These are phyloP conservation scores for Decorospora gaudefroyi DNA, from an alignment of 2,329 filamentous ascomycete genomes.

Conservation along the genomic window DNA sequence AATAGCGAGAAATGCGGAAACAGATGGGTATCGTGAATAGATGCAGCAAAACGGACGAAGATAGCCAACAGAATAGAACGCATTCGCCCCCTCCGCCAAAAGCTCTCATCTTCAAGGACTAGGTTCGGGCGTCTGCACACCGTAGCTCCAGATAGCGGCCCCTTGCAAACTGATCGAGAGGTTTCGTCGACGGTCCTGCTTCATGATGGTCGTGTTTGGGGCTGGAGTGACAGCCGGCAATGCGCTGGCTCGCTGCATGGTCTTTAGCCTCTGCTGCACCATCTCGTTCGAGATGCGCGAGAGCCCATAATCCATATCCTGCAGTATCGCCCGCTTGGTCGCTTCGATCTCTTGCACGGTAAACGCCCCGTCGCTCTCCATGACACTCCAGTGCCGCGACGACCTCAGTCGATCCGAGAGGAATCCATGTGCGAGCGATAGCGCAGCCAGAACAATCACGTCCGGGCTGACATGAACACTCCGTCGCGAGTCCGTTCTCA, in stretches of 20 bases:
- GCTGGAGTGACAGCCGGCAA: constrained; percentile 3
- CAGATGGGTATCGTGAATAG: constrained; percentile 27
- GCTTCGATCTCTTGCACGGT: constrained; percentile 38
- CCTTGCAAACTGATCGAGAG: constrained; percentile 35
- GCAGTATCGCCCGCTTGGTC: constrained; percentile 42
- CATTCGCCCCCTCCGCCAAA: constrained; percentile 6
- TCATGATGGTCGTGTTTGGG: constrained; percentile 4
- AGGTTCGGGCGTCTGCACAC: constrained; percentile 47
- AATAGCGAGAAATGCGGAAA: constrained; percentile 12
- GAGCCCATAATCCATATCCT: constrained; percentile 48
- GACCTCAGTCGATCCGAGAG: constrained; percentile 40
- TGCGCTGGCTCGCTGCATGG: constrained; percentile 34
- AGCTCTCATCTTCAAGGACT: constrained; percentile 37
- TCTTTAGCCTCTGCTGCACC: constrained; percentile 36
- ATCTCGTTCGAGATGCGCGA: constrained; percentile 41
- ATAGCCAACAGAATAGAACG: constrained; percentile 6
- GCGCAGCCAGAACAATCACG: constrained; percentile 44
- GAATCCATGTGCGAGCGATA: constrained; percentile 44
- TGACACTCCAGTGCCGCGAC: constrained; percentile 41
- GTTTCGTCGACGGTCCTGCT: constrained; percentile 29
- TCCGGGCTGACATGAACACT: constrained; percentile 33
- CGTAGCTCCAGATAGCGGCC: constrained; percentile 39
- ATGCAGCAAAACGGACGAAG: constrained; percentile 10
- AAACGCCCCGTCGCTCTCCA: constrained; percentile 34
- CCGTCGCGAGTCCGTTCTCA: constrained; percentile 23